Base-by-base conservation (phyloP, 75 land plant species). In the Cryptomeria japonica region DNA sequence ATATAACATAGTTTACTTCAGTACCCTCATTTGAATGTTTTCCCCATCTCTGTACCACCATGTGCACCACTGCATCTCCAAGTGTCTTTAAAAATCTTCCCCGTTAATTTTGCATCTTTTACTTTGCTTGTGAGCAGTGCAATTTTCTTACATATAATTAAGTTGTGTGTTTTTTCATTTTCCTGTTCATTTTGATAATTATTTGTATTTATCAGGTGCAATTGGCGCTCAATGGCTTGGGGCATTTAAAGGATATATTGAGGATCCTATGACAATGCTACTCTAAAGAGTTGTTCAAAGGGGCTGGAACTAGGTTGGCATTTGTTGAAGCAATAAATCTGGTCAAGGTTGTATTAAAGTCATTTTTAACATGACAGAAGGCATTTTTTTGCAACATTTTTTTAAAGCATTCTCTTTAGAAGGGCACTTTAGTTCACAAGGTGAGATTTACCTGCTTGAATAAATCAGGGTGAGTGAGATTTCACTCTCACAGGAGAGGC, bases 221-320 rank as follows among this genome's bases (percentile, higher is more conserved):
- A 93, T 98, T 90, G 99, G 99, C n/a, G 99, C 99, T 6, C 96
- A 94, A 84, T 98, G 97, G 96, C 90, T 98, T 34, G 96, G 94
- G 80, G 97, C 96, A 82, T 98, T 98, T 86, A 98, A 98, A 88
- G 96, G 96, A 87, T 98, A 97, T 89, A 93, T 98, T 68, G 99
- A 98, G 94, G 95, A 95, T 83, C 99, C 99, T 16, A 87, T 94
- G 42, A 93, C 99, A 15, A 94, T 98, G 93, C 88, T 98, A 87
- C 97, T 98, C 41, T 98, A 89, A 85, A 55, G 22, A 8, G 68
- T 42, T 9, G 84, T 42, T 82, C 2, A 10, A 82, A 46, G 49
- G 49, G 46, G 51, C 32, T 46, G n/a, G 49, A 82, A 82, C 9
- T n/a, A 46, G 22, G 1, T 42, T 46, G 28, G 46, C 49, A 11